Percentiles rank a stretch among this genome's conserved stretches.
These are phyloP conservation scores for Terfezia boudieri DNA, from an alignment of 495 filamentous ascomycete genomes.

Conservation along the genomic window DNA sequence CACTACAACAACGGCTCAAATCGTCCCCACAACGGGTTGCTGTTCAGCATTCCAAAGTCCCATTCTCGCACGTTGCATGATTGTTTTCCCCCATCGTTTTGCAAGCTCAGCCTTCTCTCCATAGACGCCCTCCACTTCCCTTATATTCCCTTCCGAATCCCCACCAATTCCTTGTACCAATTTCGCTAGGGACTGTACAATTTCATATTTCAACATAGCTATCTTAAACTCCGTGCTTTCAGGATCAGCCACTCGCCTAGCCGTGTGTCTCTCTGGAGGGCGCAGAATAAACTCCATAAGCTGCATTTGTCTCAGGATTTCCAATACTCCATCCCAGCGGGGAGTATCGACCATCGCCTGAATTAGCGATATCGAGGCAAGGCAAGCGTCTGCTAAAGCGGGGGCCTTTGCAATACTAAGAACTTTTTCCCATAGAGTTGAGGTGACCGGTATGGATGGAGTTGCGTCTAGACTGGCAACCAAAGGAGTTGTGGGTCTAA, in stretches of 20 bases:
- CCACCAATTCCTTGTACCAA: background rate
- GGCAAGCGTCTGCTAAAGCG: background rate
- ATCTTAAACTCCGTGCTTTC: background rate
- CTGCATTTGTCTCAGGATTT: background rate
- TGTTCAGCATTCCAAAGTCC: background rate
- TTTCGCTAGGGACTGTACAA: background rate
- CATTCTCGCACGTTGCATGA: background rate
- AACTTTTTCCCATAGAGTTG: background rate
- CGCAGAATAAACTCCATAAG: background rate
- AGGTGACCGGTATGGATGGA: background rate
- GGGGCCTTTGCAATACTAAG: background rate
- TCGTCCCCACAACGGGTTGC: background rate
- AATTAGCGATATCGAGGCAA: background rate
- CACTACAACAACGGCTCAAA: background rate
- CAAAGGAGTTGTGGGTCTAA: background rate
- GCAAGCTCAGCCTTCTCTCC: background rate
- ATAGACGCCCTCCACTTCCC: background rate
- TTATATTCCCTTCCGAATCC: background rate
- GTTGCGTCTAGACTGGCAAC: background rate
- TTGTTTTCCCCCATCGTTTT: background rate
- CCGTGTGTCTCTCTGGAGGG: background rate
- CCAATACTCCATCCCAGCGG: background rate
- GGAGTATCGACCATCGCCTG: background rate
- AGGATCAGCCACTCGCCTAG: background rate
- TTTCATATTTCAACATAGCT: background rate